These are phyloP conservation scores for Triticum urartu DNA, from an alignment of 176 grass and related monocot species.

Conservation along the genomic window DNA sequence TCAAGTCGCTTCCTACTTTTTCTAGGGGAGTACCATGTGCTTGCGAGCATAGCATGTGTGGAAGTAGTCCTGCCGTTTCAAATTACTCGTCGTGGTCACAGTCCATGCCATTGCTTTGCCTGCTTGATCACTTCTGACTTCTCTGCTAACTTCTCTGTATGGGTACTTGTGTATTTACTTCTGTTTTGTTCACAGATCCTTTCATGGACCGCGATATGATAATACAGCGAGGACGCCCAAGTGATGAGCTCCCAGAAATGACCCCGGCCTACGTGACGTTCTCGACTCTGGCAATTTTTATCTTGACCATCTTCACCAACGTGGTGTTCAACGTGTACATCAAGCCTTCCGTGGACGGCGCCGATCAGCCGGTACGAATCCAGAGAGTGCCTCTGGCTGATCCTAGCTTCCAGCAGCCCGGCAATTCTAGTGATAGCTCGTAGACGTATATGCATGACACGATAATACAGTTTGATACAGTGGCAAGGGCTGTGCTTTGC, in stretches of 20 bases:
- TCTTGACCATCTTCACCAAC: slow-evolving; percentile 85
- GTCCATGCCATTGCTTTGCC: not conserved
- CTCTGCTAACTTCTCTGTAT: not conserved
- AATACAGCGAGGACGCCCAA: slow-evolving; percentile 25
- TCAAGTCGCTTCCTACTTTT: not conserved
- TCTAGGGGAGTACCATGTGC: no score
- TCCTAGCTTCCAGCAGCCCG: slow-evolving; percentile 18
- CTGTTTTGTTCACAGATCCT: slow-evolving; percentile 41
- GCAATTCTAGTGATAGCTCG: not conserved
- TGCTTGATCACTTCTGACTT: not conserved
- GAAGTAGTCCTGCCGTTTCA: not conserved
- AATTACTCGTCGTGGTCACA: no score
- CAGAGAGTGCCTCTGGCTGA: slow-evolving; percentile 63
- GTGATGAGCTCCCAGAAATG: slow-evolving; percentile 65
- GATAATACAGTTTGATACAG: not conserved
- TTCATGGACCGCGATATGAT: slow-evolving; percentile 71
- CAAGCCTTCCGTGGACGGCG: slow-evolving; percentile 76
- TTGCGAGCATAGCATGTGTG: no score
- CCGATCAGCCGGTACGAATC: slow-evolving; percentile 39
- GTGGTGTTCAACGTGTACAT: slow-evolving; percentile 70
- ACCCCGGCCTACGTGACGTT: slow-evolving; percentile 62
- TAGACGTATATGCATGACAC: not conserved
- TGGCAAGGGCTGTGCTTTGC: not conserved
- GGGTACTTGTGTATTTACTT: not conserved
- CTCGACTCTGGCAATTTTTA: slow-evolving; percentile 50